Conservation (phyloP, 2,329 filamentous ascomycete species). For the Fusarium nelsonii region DNA sequence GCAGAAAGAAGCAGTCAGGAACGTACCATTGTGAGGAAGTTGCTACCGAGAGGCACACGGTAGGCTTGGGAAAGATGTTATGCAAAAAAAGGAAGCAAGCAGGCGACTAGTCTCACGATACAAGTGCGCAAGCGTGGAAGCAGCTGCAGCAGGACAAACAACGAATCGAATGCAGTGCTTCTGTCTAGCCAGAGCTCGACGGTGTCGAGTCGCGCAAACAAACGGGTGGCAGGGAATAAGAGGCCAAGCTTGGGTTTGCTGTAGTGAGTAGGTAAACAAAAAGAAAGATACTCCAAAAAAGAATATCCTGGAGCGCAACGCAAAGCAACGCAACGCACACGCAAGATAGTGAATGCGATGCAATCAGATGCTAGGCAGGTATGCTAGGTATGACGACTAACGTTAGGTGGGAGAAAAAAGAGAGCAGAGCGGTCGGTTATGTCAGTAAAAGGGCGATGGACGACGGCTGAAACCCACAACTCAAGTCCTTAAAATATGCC, state of each 20-base stretch:
- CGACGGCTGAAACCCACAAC: slow-evolving; percentile 41
- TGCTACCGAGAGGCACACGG: slow-evolving; percentile 25
- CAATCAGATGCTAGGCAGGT: slow-evolving; percentile 33
- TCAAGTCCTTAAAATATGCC: slow-evolving; percentile 27
- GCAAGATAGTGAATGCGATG: slow-evolving; percentile 30
- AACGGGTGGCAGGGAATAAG: slow-evolving; percentile 9
- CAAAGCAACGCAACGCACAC: slow-evolving; percentile 14
- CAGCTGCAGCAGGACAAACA: slow-evolving; percentile 14
- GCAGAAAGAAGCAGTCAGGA: slow-evolving; percentile 11
- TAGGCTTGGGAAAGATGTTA: slow-evolving; percentile 15
- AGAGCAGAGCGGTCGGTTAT: slow-evolving; percentile 44
- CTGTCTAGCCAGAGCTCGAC: slow-evolving; percentile 30
- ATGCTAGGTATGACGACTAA: slow-evolving; percentile 31
- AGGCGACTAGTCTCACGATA: slow-evolving; percentile 28
- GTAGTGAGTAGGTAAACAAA: slow-evolving; percentile 16
- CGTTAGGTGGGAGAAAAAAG: slow-evolving; percentile 27
- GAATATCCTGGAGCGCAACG: slow-evolving; percentile 20
- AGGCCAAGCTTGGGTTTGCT: background rate
- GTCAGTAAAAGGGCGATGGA: slow-evolving; percentile 42
- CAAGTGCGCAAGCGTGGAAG: slow-evolving; percentile 29
- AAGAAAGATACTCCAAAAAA: slow-evolving; percentile 34
- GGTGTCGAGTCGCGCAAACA: slow-evolving; percentile 31
- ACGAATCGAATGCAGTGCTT: slow-evolving; percentile 15
- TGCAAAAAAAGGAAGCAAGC: slow-evolving; percentile 2
- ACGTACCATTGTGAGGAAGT: slow-evolving; percentile 44